Percentiles rank a stretch among this genome's conserved stretches.
Conservation (phyloP, 2,329 filamentous ascomycete genomes). For the Fusarium haematococcum region DNA sequence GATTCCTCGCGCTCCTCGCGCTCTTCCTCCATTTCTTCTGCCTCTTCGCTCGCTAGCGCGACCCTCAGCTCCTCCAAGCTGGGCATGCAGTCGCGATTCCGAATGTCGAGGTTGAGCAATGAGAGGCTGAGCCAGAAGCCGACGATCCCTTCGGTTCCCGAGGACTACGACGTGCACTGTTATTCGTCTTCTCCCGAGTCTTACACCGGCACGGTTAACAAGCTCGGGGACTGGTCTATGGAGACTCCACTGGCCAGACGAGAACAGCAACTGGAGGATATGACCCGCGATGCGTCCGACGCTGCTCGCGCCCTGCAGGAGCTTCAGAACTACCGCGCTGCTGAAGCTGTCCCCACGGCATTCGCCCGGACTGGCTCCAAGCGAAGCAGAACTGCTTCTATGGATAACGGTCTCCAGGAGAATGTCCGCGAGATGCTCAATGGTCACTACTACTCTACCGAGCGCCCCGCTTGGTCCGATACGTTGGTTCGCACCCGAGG, state of each 20-base stretch:
- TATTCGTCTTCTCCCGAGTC: slow-evolving; percentile 68
- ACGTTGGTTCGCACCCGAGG: slow-evolving; percentile 52
- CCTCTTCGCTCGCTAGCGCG: slow-evolving; percentile 71
- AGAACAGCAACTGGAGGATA: slow-evolving; percentile 60
- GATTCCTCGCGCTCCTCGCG: slow-evolving; percentile 71
- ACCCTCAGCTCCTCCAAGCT: slow-evolving; percentile 61
- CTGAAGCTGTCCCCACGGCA: slow-evolving; percentile 51
- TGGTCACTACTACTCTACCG: slow-evolving; percentile 47
- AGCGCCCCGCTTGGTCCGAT: slow-evolving; percentile 50
- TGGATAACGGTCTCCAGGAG: slow-evolving; percentile 72
- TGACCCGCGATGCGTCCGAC: slow-evolving; percentile 59
- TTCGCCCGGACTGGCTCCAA: slow-evolving; percentile 60
- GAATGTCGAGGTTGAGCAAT: slow-evolving; percentile 68
- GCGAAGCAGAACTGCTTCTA: slow-evolving; percentile 69
- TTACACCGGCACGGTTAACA: slow-evolving; percentile 65
- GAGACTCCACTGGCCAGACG: slow-evolving; percentile 60
- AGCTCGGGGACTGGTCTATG: slow-evolving; percentile 62
- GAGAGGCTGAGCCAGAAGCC: slow-evolving; percentile 67
- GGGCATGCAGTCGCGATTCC: slow-evolving; percentile 73
- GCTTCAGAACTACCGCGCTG: slow-evolving; percentile 65
- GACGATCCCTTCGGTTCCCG: slow-evolving; percentile 67
- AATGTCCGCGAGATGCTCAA: slow-evolving; percentile 74
- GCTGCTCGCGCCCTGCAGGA: slow-evolving; percentile 71
- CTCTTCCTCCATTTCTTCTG: slow-evolving; percentile 73
- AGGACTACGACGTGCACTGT: slow-evolving; percentile 64